These are phyloP conservation scores for Coemansia sp. DNA, from an alignment of 192 early-diverging fungal species.

Conservation along the genomic window DNA sequence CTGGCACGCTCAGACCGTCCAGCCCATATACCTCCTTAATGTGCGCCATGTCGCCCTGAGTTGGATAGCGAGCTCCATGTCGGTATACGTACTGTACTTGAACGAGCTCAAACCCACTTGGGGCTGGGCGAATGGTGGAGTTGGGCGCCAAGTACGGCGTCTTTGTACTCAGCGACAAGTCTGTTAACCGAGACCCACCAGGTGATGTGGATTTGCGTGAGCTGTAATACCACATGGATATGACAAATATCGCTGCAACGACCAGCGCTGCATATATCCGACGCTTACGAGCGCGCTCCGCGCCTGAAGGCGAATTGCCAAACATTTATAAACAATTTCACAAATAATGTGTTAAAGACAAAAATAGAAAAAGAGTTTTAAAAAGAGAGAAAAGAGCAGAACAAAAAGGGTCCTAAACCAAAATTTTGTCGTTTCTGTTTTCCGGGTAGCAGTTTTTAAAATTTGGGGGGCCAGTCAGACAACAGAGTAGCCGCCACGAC, in stretches of 20 bases:
- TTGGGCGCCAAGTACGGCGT: constrained; percentile 23
- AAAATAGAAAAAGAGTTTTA: background rate
- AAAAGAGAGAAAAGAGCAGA: background rate
- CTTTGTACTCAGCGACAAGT: constrained; percentile 46
- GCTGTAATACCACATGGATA: constrained; percentile 1
- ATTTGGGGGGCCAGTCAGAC: constrained; percentile 18
- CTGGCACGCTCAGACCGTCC: constrained; percentile 22
- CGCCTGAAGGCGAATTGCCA: constrained; percentile 1
- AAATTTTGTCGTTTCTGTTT: background rate
- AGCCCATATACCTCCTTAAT: constrained; percentile 17
- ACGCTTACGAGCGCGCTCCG: background rate
- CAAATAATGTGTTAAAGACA: background rate
- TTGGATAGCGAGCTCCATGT: constrained; percentile 48
- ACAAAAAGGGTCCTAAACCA: constrained; percentile 14
- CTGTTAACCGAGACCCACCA: background rate
- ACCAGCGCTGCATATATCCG: constrained; percentile 3
- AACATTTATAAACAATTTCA: background rate
- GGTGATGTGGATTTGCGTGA: background rate
- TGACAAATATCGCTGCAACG: background rate
- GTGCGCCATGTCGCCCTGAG: constrained; percentile 11
- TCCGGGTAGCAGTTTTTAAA: background rate
- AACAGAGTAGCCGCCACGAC: constrained; percentile 54
- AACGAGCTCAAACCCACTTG: constrained; percentile 18
- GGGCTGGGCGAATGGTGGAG: background rate
- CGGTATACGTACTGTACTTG: constrained; percentile 41